Percentiles rank a stretch among this genome's conserved stretches.
phyloP scores from a whole-genome alignment of 2,329 filamentous ascomycete genomes.

The Neofusicoccum sp. region DNA sequence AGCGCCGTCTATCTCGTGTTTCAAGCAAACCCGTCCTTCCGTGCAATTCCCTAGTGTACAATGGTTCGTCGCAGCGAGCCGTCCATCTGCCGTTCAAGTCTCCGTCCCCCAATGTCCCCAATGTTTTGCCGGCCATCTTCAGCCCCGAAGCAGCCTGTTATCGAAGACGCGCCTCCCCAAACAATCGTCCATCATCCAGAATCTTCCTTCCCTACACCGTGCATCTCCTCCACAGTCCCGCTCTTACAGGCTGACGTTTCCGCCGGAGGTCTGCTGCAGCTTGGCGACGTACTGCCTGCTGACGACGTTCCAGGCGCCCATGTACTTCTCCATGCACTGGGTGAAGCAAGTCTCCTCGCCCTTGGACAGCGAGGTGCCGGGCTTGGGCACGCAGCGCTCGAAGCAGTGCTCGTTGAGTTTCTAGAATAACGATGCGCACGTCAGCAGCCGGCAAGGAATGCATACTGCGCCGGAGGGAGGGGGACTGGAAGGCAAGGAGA shows the following conservation, averaged over 20 bases:
- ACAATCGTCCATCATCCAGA: background rate
- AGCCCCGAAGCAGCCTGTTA: background rate
- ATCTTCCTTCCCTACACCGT: background rate
- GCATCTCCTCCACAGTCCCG: background rate
- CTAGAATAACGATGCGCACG: conserved; percentile 31
- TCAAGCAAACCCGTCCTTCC: background rate
- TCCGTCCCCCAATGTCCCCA: too few species aligned
- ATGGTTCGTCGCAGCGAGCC: background rate
- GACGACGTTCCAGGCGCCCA: conserved; percentile 56
- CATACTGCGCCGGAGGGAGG: background rate
- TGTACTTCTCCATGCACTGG: conserved; percentile 60
- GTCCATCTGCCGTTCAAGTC: background rate
- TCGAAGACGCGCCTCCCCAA: background rate
- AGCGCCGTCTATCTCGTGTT: background rate
- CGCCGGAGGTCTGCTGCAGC: conserved; percentile 41
- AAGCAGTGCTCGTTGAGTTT: conserved; percentile 62
- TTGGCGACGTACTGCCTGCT: conserved; percentile 52
- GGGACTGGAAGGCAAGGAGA: background rate
- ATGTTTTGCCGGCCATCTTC: background rate
- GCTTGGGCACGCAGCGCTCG: conserved; percentile 57
- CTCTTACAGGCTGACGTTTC: conserved; percentile 4
- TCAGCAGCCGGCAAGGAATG: background rate
- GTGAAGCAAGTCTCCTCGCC: conserved; percentile 55
- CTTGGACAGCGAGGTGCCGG: conserved; percentile 52
- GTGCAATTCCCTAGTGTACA: conserved; percentile 8